Conservation (phyloP, 2,329 filamentous ascomycete genomes). For the Zymoseptoria ardabiliae region DNA sequence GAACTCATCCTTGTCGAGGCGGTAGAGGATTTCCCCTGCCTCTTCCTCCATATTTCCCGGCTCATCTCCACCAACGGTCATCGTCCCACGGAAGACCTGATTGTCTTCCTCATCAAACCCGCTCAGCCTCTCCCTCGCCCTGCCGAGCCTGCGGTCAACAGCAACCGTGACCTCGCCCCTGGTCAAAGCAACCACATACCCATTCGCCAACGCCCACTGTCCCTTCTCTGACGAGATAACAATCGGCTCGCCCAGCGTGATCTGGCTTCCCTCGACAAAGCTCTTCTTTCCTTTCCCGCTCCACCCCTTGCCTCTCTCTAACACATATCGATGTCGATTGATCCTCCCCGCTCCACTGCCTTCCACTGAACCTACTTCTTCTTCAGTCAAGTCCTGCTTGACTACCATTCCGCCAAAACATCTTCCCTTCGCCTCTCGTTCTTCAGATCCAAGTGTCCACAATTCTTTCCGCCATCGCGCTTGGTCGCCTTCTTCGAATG, state of each 20-base stretch:
- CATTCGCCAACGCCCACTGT: slow-evolving; percentile 89
- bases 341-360: slow-evolving; percentile 59
- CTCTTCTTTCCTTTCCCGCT: slow-evolving; percentile 53
- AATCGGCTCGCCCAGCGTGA: slow-evolving; percentile 79
- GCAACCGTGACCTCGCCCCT: slow-evolving; percentile 74
- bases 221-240: slow-evolving; percentile 95
- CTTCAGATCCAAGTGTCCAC: slow-evolving; percentile 89
- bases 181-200: slow-evolving; percentile 73
- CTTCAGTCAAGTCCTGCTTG: slow-evolving; percentile 38
- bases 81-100: slow-evolving; percentile 83
- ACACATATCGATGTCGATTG: slow-evolving; percentile 82
- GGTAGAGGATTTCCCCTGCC: slow-evolving; percentile 56
- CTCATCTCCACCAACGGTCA: slow-evolving; percentile 69
- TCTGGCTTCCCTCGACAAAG: slow-evolving; percentile 77
- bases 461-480: slow-evolving; percentile 82
- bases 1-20: slow-evolving; percentile 95
- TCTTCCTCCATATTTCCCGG: slow-evolving; percentile 32
- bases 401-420: slow-evolving; percentile 87
- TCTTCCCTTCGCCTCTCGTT: slow-evolving; percentile 79
- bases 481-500: slow-evolving; percentile 86
- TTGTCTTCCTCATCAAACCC: slow-evolving; percentile 72
- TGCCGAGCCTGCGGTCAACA: slow-evolving; percentile 83
- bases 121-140: slow-evolving; percentile 65
- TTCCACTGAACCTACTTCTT: slow-evolving; percentile 23
- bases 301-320: slow-evolving; percentile 51